phyloP scores from a whole-genome alignment of 2,329 filamentous ascomycete genomes.

The Graphilbum ipis-grandicollis region DNA sequence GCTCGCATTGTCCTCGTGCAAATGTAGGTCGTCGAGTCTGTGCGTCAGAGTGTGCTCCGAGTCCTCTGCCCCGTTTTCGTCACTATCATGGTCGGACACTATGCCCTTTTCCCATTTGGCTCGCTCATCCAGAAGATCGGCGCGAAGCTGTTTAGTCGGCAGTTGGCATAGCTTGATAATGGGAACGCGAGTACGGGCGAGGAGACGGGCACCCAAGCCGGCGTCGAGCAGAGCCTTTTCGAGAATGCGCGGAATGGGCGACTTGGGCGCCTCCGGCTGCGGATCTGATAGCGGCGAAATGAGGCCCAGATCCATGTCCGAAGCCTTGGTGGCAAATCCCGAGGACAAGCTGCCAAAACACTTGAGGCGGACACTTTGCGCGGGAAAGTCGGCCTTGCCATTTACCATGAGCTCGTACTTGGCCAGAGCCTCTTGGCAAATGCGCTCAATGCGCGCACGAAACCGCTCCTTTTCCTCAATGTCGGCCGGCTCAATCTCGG shows the following conservation, averaged over 20 bases:
- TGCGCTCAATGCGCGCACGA: constrained; percentile 41
- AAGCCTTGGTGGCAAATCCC: constrained; percentile 74
- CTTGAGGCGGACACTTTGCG: constrained; percentile 45
- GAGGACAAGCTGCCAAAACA: constrained; percentile 73
- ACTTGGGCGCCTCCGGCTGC: constrained; percentile 34
- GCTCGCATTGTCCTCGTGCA: constrained; percentile 15
- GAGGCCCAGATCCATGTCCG: constrained; percentile 78
- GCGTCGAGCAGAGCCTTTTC: constrained; percentile 57
- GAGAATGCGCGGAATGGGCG: constrained; percentile 53
- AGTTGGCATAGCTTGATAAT: constrained; percentile 75
- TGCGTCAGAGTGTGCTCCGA: too few species aligned
- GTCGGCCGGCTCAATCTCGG: constrained; percentile 47
- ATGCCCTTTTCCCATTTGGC: constrained; percentile 52
- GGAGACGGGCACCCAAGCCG: constrained; percentile 58
- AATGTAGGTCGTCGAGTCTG: constrained; percentile 14
- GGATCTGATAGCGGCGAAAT: constrained; percentile 44
- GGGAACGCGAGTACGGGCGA: constrained; percentile 65
- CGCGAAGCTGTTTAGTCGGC: constrained; percentile 42
- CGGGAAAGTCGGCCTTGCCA: constrained; percentile 26
- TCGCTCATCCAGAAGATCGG: constrained; percentile 45
- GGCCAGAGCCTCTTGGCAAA: constrained; percentile 43
- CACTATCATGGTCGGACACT: constrained; percentile 10
- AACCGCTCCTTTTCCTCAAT: constrained; percentile 56
- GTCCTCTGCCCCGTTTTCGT: too few species aligned
- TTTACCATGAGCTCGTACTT: constrained; percentile 28